These are phyloP conservation scores for Cylindrotheca closterium DNA, from an alignment of 108 stramenopile species.

Conservation along the genomic window DNA sequence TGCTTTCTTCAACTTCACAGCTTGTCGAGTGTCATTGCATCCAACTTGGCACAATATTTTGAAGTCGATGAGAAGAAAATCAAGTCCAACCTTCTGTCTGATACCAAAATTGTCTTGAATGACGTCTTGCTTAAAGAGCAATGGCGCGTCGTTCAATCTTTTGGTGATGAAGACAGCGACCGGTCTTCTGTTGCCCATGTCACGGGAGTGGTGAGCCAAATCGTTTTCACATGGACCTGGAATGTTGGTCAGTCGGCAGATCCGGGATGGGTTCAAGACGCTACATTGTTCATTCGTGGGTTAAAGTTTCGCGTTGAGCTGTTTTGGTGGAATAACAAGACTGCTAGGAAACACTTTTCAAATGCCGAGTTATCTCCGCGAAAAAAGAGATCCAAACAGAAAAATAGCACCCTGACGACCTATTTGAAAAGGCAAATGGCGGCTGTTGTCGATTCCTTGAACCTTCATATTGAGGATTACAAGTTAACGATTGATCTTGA, in stretches of 20 bases:
- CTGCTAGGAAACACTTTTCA: neutral
- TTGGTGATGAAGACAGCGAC: neutral
- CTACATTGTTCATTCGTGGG: neutral
- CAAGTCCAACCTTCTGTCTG: slow-evolving; percentile 4
- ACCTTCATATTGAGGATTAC: neutral
- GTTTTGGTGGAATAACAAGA: neutral
- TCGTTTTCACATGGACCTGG: slow-evolving; percentile 3
- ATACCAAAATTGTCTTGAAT: slow-evolving; percentile 10
- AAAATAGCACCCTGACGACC: neutral
- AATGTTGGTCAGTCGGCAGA: neutral
- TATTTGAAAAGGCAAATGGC: neutral
- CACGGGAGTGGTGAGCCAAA: slow-evolving; percentile 1
- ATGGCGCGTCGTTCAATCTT: neutral
- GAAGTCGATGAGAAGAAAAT: slow-evolving; percentile 1
- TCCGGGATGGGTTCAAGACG: slow-evolving; percentile 3
- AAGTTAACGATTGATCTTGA: slow-evolving; percentile 2
- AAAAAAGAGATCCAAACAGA: neutral
- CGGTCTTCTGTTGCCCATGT: neutral
- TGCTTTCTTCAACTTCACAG: too few relatives aligned
- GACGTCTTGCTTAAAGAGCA: slow-evolving; percentile 1
- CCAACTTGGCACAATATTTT: slow-evolving; percentile 1
- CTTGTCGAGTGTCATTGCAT: slow-evolving; percentile 1
- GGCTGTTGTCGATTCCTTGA: slow-evolving; percentile 4
- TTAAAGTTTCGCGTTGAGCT: neutral
- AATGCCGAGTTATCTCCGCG: neutral